phyloP scores from a whole-genome alignment of 169 alveolate species.

The Ichthyophthirius multifiliis region DNA sequence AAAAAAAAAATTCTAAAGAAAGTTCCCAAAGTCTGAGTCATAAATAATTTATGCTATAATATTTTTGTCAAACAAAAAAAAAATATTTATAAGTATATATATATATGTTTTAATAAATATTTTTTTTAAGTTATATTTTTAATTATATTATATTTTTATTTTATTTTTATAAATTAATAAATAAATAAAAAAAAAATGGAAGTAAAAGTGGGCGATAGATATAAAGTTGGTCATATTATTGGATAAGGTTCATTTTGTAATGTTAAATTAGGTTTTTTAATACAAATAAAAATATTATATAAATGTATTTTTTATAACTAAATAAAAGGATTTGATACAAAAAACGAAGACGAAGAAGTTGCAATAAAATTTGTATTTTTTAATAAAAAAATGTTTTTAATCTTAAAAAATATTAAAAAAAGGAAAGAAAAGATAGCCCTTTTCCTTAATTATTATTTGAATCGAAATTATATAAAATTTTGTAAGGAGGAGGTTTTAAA shows the following conservation, averaged over 20 bases:
- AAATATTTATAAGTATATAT: too few relatives aligned
- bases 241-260: constrained; percentile 2
- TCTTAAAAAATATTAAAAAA: neutral
- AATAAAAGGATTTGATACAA: constrained; percentile 88
- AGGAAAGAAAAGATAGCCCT: constrained; percentile 93
- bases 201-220: neutral
- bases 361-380: constrained; percentile 91
- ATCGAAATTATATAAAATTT: constrained; percentile 93
- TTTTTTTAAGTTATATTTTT: too few relatives aligned
- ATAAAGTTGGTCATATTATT: neutral
- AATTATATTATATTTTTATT: too few relatives aligned
- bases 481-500: constrained; percentile 92
- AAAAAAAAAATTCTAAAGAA: too few relatives aligned
- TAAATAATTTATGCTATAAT: too few relatives aligned
- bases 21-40: too few relatives aligned
- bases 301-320: neutral
- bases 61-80: too few relatives aligned
- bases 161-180: too few relatives aligned
- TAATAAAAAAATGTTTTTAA: neutral
- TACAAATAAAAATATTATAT: neutral
- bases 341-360: constrained; percentile 94
- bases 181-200: neutral
- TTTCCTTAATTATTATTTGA: constrained; percentile 97
- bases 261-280: constrained; percentile 10
- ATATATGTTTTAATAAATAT: too few relatives aligned